These are phyloP conservation scores for Hypoxylon fuscum DNA, from an alignment of 495 filamentous ascomycete species.

Conservation along the genomic window DNA sequence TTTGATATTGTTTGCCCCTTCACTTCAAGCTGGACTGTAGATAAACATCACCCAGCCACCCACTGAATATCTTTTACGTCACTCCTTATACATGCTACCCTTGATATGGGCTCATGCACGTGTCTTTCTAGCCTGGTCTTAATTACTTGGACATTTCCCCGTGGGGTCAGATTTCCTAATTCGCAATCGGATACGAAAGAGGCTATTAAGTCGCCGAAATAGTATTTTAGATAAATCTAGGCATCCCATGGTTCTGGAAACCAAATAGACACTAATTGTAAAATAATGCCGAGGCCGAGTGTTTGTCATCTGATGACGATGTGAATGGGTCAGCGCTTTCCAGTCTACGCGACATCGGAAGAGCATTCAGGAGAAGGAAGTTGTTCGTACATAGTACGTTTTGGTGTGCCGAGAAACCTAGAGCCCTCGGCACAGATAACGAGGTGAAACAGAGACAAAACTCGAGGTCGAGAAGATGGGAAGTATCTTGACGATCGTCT, in stretches of 20 bases:
- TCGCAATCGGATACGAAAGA: neutral
- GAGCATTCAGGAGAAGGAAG: too few species aligned
- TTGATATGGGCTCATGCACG: constrained; percentile 7
- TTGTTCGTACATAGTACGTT: too few species aligned
- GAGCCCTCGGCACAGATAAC: too few species aligned
- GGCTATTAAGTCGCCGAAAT: neutral
- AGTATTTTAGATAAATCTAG: neutral
- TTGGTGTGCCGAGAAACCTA: too few species aligned
- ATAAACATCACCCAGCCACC: neutral
- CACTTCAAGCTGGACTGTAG: neutral
- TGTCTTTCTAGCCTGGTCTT: neutral
- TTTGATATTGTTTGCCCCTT: constrained; percentile 2
- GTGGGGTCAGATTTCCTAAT: constrained; percentile 21
- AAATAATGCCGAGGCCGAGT: too few species aligned
- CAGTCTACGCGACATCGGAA: too few species aligned
- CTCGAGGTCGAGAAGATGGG: constrained; percentile 1
- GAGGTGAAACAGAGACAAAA: neutral
- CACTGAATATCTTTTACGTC: constrained; percentile 10
- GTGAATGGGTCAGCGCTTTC: too few species aligned
- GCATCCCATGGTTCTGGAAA: too few species aligned
- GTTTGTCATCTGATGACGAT: too few species aligned
- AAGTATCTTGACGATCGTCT: constrained; percentile 10
- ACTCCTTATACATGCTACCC: neutral
- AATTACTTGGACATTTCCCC: constrained; percentile 14
- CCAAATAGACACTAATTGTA: too few species aligned